A percentile compares a stretch with the other conserved stretches of the same genome.
Evolutionary conservation across 176 grass and related monocot species (phyloP).

Genomic region (Carex cristatella): DNA sequence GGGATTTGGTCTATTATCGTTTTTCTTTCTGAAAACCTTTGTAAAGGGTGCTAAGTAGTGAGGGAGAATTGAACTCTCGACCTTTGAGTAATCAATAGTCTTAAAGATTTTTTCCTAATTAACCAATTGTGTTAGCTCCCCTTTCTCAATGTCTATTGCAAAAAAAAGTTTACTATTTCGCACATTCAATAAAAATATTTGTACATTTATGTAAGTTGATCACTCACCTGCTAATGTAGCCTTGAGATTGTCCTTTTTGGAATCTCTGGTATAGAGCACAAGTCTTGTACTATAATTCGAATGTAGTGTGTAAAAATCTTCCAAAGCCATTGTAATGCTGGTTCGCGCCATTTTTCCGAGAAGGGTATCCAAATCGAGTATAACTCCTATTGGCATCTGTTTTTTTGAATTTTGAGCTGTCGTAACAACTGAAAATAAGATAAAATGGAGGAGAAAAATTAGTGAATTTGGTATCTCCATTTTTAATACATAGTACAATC

Average conservation of each 20-base stretch:
- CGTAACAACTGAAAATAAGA: neutral
- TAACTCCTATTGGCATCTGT: slow-evolving; percentile 26
- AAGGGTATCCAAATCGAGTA: slow-evolving; percentile 31
- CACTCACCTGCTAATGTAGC: slow-evolving; percentile 24
- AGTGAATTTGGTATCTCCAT: neutral
- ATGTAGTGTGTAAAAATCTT: slow-evolving; percentile 40
- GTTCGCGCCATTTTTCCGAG: slow-evolving; percentile 29
- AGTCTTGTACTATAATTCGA: slow-evolving; percentile 29
- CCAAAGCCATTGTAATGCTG: slow-evolving; percentile 39
- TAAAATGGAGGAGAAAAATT: neutral
- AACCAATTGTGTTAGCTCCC: no score
- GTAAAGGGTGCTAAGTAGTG: no score
- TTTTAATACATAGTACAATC: neutral
- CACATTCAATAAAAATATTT: no score
- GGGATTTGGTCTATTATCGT: no score
- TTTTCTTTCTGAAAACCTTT: no score
- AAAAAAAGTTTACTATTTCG: no score
- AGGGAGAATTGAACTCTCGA: no score
- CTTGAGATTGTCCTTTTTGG: slow-evolving; percentile 8
- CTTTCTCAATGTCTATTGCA: no score
- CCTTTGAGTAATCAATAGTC: no score
- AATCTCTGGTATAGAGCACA: slow-evolving; percentile 32
- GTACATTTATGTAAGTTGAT: neutral
- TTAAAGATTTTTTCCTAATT: no score
- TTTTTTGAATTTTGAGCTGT: neutral